Base-by-base conservation (phyloP, 495 filamentous ascomycete species). In the Penicillium robsamsonii region DNA sequence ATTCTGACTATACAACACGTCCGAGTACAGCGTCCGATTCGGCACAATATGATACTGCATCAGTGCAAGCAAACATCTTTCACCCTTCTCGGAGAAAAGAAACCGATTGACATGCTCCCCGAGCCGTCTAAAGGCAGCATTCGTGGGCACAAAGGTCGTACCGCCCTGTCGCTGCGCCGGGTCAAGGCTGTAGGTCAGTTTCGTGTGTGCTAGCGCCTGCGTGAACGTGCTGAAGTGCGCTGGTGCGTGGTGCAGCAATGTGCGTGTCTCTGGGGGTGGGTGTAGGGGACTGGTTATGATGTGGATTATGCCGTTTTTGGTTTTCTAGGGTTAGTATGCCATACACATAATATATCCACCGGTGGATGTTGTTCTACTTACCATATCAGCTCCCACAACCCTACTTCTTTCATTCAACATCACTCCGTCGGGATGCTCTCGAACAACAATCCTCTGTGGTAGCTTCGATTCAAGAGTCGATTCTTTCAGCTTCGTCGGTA, bases 241-340 rank as follows among this genome's bases (percentile, higher is more conserved):
- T 0, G 92, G 92, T 40, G 92, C 72, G 20, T 89, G 70, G 22
- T 85, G 75, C 59, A 96, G 75, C 9, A 89, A 74, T 5, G 76
- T 76, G 35, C 78, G 67, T 15, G 79, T 76, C 0, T 71, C 67
- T 0, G 87, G 87, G 11, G 92, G 92, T 9, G 90, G 91, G 29
- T 92, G 59, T 29, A 97, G 79, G 52, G 92, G 72, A 53, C 66
- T 71, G 72, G 90, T 81, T 51, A 96, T 68, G 52, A 79, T 85
- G 75, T 96, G 91, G 66, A 96, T 82, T 7, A 94, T 72, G 47
- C 92, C 92, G 71, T 96, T 96, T 43, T 80, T 81, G 30, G 74
- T 80, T 62, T 77, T 76, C n/a, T 13, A 9, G 9, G 33, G 46
- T 41, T 50, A 48, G 40, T 35, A 30, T 2, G 8, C 25, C 25